A percentile compares a stretch with the other conserved stretches of the same genome.
Conservation (phyloP, 208 protist genomes). For the Wallacemonas collosoma region DNA sequence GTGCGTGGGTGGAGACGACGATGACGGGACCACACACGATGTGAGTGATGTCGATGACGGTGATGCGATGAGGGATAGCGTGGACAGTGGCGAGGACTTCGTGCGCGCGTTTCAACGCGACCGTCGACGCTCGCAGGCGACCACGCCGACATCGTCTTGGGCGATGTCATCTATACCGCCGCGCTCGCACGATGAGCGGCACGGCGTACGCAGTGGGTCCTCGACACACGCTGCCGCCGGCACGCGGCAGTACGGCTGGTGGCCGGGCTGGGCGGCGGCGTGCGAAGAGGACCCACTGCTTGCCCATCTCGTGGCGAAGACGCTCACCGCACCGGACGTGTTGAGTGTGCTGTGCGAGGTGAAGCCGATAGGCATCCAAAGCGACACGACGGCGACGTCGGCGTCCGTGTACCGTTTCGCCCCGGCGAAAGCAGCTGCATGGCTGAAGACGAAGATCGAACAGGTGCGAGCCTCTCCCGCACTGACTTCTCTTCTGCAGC, state of each 20-base stretch:
- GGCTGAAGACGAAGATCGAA: conserved; percentile 40
- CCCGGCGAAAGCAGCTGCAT: conserved; percentile 46
- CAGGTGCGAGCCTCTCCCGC: conserved; percentile 30
- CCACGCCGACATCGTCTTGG: neutral
- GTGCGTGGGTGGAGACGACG: neutral
- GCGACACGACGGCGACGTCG: neutral
- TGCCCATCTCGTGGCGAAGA: conserved; percentile 24
- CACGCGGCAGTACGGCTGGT: conserved; percentile 19
- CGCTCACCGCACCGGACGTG: conserved; percentile 38
- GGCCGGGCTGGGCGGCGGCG: conserved; percentile 52
- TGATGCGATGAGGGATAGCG: neutral
- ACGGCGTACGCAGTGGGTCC: too few relatives aligned
- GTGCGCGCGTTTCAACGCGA: neutral
- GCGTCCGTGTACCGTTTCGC: conserved; percentile 62
- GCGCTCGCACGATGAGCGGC: too few relatives aligned
- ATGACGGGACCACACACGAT: neutral
- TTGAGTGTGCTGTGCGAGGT: conserved; percentile 59
- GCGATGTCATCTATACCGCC: neutral
- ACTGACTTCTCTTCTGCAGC: conserved; percentile 43
- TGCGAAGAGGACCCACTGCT: conserved; percentile 28
- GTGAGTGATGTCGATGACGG: neutral
- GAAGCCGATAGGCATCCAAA: conserved; percentile 20
- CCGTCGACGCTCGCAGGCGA: neutral
- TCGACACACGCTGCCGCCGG: neutral
- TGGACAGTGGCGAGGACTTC: neutral